Conservation (phyloP, 208 protist species). For the Trypanosoma theileri region DNA sequence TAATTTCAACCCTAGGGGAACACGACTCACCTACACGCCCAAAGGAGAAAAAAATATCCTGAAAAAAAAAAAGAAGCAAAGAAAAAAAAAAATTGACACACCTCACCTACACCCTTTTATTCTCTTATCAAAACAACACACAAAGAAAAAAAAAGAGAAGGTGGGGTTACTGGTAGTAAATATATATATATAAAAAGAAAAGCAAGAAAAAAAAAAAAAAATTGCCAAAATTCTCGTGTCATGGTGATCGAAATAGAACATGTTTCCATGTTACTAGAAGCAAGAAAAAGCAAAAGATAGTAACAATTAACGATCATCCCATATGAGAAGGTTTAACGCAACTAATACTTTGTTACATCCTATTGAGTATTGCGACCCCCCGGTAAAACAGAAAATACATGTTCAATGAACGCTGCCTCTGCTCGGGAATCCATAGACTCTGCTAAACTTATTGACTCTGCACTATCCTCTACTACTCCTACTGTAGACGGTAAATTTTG, state of each 20-base stretch:
- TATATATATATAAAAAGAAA: slow-evolving; percentile 28
- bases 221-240: no score
- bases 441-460: slow-evolving; percentile 30
- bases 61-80: neutral
- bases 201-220: slow-evolving; percentile 11
- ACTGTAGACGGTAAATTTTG: slow-evolving; percentile 1
- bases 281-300: no score
- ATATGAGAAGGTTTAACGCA: neutral
- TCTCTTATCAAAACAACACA: neutral
- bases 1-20: no score
- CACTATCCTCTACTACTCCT: neutral
- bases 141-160: slow-evolving; percentile 15
- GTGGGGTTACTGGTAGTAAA: slow-evolving; percentile 17
- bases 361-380: neutral
- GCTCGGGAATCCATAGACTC: slow-evolving; percentile 68
- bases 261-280: no score
- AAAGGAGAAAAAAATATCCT: neutral
- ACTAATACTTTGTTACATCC: neutral
- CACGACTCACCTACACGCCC: no score
- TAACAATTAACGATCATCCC: slow-evolving; percentile 26
- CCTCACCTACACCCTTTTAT: neutral
- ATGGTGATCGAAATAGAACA: no score
- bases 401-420: slow-evolving; percentile 63
- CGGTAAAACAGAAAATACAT: slow-evolving; percentile 43
- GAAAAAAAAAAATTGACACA: neutral